Evolutionary conservation across 179 eudicot species (phyloP).

Genomic region (Vitellaria paradoxa): DNA sequence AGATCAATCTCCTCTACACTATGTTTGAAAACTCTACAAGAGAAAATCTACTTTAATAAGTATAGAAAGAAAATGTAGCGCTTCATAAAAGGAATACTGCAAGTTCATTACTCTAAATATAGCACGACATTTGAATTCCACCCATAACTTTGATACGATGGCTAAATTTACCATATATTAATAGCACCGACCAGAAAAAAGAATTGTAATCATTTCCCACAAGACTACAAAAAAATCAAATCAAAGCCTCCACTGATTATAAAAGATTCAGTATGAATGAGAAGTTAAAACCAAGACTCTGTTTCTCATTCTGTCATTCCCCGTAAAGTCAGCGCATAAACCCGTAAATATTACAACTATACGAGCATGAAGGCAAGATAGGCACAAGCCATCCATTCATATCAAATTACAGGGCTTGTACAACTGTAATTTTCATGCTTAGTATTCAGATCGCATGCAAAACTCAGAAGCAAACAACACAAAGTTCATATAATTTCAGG

Average conservation of each 20-base stretch:
- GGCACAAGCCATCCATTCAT: neutral
- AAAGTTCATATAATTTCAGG: too few relatives aligned
- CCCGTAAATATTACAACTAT: neutral
- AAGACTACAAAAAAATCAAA: neutral
- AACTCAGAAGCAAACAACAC: neutral
- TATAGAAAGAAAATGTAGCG: conserved; percentile 2
- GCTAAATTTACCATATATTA: neutral
- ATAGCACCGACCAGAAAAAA: neutral
- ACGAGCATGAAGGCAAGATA: neutral
- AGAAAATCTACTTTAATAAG: neutral
- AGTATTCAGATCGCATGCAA: neutral
- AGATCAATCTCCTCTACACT: conserved; percentile 67
- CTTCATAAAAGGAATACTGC: neutral
- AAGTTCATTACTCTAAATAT: neutral
- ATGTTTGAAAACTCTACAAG: conserved; percentile 59
- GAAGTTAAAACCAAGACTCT: neutral
- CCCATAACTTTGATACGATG: neutral
- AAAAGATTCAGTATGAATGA: neutral
- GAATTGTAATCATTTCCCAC: neutral
- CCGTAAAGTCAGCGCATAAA: neutral
- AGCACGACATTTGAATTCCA: neutral
- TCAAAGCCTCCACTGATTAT: neutral
- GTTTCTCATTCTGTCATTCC: neutral
- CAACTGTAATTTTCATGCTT: neutral
- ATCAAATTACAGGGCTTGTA: neutral